Evolutionary conservation across 345 rosid species (phyloP), one percentile per base, ranked within the genome.

Genomic region (Salix udensis): DNA sequence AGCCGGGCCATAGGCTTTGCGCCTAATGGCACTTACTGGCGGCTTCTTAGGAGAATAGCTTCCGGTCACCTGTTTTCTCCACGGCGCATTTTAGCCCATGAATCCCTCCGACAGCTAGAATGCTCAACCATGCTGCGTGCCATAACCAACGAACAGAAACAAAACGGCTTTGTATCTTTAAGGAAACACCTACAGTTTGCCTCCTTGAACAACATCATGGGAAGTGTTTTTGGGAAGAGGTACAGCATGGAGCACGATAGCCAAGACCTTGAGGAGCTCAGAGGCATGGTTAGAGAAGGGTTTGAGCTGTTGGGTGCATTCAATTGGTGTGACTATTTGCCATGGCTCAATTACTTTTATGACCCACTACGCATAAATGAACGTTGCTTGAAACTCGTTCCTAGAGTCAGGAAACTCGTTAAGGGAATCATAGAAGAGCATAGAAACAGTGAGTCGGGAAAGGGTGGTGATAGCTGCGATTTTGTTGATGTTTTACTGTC

Each of bases 1-100:
- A 77, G 86, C 76, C 88, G 95, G 36, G 98, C 98, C 77, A 94
- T 94, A 34, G 98, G 98, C 39, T 94, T 94, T 48, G 97, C 98
- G 3, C 97, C 97, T 4, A 89, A 86, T 74, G 98, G 98, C 1
- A 72, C 88, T 4, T 90, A 94, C 84, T 94, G 98, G 98, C 87
- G 98, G 23, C 87, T 89, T 7, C 66, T 94, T 26, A 80, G 97
- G 71, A 86, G 84, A 24, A 89, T 94, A 30, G 95, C 98, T 4
- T 77, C 97, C 15, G 75, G 95, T n/a, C 97, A 91, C 65, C 86
- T 94, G 3, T 92, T 94, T 77, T 83, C 91, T 23, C 97, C 97
- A 0, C 68, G 74, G 78, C 97, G 94, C 71, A 84, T 92, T 7
- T 13, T 68, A 14, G 92, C 95, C 24, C 94, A 91, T 62, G 95